Evolutionary conservation across 2,329 filamentous ascomycete species (phyloP).

Genomic region (Aspergillus carbonarius): DNA sequence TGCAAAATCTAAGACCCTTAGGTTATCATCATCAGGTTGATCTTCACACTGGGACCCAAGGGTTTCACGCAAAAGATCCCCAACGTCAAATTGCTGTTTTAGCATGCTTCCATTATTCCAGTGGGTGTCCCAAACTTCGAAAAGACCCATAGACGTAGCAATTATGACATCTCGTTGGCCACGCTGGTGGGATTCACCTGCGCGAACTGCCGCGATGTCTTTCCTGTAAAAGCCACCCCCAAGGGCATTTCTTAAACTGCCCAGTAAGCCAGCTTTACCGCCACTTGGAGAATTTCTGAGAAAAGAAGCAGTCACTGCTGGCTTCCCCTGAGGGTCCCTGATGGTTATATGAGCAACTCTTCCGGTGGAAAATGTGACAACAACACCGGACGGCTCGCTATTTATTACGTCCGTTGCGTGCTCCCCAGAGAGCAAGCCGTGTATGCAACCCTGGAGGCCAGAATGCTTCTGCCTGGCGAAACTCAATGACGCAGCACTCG

Average conservation of each 20-base stretch:
- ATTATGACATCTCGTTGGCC: slow-evolving; percentile 84
- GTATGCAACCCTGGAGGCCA: slow-evolving; percentile 72
- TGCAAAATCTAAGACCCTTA: slow-evolving; percentile 78
- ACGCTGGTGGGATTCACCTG: slow-evolving; percentile 68
- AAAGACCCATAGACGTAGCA: slow-evolving; percentile 70
- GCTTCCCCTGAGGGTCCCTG: slow-evolving; percentile 82
- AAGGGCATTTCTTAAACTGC: slow-evolving; percentile 75
- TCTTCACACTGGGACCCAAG: slow-evolving; percentile 54
- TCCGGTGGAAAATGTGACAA: slow-evolving; percentile 81
- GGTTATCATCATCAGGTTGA: slow-evolving; percentile 56
- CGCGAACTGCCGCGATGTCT: slow-evolving; percentile 76
- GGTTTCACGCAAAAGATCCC: slow-evolving; percentile 62
- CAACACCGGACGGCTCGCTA: slow-evolving; percentile 82
- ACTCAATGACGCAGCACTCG: slow-evolving; percentile 79
- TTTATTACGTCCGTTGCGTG: slow-evolving; percentile 73
- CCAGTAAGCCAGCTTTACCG: slow-evolving; percentile 65
- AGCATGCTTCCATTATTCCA: slow-evolving; percentile 80
- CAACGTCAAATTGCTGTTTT: slow-evolving; percentile 68
- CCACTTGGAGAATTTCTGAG: slow-evolving; percentile 61
- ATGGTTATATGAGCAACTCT: slow-evolving; percentile 83
- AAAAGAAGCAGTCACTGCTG: slow-evolving; percentile 74
- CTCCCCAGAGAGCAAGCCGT: slow-evolving; percentile 76
- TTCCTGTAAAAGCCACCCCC: slow-evolving; percentile 68
- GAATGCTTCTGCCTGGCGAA: slow-evolving; percentile 79
- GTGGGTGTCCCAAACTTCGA: slow-evolving; percentile 86